Base-by-base conservation (phyloP, 2,329 filamentous ascomycete genomes). In the Colletotrichum sidae region DNA sequence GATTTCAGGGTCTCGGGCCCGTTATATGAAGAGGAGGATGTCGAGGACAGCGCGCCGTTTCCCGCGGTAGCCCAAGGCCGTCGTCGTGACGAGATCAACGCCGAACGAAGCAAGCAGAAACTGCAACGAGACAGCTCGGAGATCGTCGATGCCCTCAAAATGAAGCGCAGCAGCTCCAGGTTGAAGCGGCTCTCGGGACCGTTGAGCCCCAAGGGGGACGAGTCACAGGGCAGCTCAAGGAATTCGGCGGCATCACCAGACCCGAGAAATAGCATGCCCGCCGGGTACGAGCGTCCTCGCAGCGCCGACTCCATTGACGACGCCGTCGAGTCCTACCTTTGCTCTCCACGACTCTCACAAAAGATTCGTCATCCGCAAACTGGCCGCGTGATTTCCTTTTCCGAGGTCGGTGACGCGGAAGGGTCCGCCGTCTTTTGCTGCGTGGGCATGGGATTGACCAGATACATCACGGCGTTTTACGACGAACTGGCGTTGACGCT, bases 391-490 rank as follows among this genome's bases (percentile, higher is more conserved):
- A 97, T 99, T 70, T 96, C 94, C 1, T 99, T 97, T 74, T 98
- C 95, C 0, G 96, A 99, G 76, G 96, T 99, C 3, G 96, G 96
- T 12, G 94, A 98, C 75, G 90, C 94, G 0, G 88, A 95, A 47
- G 96, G 96, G 2, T 95, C 91, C 70, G 95, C 94, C 3, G 93
- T 99, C 2, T 94, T 99, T 71, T 96, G 96, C 75, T 99, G 96
- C 73, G 94, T 99, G 3, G 96, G 96, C 17, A 99, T 99, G 96
- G 96, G 96, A 0, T 79, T 99, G 72, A 99, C 96, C 10, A 88
- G 96, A 77, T 99, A 96, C 75, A 92, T 99, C 65, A 97, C 93
- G 67, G 94, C 94, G 0, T 99, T 99, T 75, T 99, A 98, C 74
- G 96, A 99, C 75, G 96, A 99, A 76, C 83, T 99, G 57, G 96